Percentiles rank a stretch among this genome's conserved stretches.
These are phyloP conservation scores for Grosmannia clavigera DNA, from an alignment of 2,329 filamentous ascomycete genomes.

Conservation along the genomic window DNA sequence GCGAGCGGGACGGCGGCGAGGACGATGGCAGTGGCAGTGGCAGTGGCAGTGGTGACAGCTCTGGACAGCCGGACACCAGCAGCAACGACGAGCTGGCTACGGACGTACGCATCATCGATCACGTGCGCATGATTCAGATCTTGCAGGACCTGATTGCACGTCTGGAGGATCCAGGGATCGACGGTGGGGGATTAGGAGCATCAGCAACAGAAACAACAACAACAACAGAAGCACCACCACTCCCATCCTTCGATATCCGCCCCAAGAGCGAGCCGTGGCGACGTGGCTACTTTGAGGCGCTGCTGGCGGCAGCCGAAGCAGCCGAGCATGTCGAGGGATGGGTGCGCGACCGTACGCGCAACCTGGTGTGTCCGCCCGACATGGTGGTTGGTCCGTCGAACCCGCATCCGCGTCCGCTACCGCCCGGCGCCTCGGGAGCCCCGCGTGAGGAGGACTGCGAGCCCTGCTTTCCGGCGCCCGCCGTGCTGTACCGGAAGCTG, in stretches of 20 bases:
- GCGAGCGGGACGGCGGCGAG: constrained; percentile 44
- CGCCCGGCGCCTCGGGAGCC: constrained; percentile 46
- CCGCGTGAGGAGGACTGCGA: constrained; percentile 67
- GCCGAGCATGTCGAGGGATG: constrained; percentile 75
- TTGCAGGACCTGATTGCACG: constrained; percentile 48
- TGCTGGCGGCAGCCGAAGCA: constrained; percentile 65
- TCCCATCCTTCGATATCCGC: constrained; percentile 49
- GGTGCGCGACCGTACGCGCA: constrained; percentile 55
- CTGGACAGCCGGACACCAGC: neutral
- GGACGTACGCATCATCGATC: constrained; percentile 43
- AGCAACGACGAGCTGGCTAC: neutral
- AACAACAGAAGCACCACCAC: neutral
- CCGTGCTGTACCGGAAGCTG: constrained; percentile 70
- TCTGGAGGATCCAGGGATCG: constrained; percentile 55
- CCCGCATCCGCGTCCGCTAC: constrained; percentile 61
- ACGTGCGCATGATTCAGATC: constrained; percentile 52
- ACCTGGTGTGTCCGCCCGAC: constrained; percentile 56
- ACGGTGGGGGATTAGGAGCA: constrained; percentile 33
- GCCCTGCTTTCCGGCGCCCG: constrained; percentile 54
- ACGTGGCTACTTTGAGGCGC: constrained; percentile 69
- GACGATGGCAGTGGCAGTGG: constrained; percentile 16
- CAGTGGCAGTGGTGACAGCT: neutral
- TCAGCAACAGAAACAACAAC: too few species aligned
- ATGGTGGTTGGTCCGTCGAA: constrained; percentile 76
- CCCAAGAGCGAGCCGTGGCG: constrained; percentile 74